Percentiles rank a stretch among this genome's conserved stretches.
Conservation (phyloP, 2,329 filamentous ascomycete species). For the Colletotrichum sp. region DNA sequence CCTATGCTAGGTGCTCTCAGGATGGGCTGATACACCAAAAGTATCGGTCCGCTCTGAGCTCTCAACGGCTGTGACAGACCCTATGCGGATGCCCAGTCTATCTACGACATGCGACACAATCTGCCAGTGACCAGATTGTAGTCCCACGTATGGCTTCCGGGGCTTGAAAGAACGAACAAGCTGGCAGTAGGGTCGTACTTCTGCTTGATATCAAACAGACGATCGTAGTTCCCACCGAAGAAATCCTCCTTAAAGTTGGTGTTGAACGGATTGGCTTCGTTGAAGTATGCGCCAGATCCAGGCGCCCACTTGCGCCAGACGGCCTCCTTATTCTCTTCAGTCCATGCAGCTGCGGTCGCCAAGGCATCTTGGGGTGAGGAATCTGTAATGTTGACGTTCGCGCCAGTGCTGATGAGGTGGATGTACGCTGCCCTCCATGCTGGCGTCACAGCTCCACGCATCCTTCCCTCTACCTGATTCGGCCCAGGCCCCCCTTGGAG, state of each 20-base stretch:
- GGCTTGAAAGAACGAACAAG: slow-evolving; percentile 18
- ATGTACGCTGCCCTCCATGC: slow-evolving; percentile 10
- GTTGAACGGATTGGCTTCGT: slow-evolving; percentile 42
- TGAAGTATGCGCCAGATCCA: slow-evolving; percentile 31
- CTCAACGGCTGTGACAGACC: rapidly evolving
- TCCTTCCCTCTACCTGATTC: background rate
- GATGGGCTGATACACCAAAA: background rate
- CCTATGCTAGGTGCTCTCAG: background rate
- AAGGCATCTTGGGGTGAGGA: background rate
- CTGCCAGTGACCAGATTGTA: background rate
- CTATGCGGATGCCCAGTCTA: background rate
- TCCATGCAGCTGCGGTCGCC: background rate
- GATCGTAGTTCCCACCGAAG: slow-evolving; percentile 29
- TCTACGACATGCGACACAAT: background rate
- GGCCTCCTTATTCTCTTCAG: background rate
- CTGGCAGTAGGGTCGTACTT: slow-evolving; percentile 28
- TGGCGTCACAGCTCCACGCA: slow-evolving; percentile 8
- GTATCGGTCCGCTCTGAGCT: background rate
- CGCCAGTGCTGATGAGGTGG: slow-evolving; percentile 6
- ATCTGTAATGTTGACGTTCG: background rate
- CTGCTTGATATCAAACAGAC: slow-evolving; percentile 29
- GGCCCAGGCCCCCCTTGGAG: background rate
- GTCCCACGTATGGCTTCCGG: slow-evolving; percentile 21
- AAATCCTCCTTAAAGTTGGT: slow-evolving; percentile 29
- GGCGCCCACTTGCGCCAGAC: slow-evolving; percentile 19